These are phyloP conservation scores for Aureobasidium sp. DNA, from an alignment of 2,329 filamentous ascomycete genomes.

Conservation along the genomic window DNA sequence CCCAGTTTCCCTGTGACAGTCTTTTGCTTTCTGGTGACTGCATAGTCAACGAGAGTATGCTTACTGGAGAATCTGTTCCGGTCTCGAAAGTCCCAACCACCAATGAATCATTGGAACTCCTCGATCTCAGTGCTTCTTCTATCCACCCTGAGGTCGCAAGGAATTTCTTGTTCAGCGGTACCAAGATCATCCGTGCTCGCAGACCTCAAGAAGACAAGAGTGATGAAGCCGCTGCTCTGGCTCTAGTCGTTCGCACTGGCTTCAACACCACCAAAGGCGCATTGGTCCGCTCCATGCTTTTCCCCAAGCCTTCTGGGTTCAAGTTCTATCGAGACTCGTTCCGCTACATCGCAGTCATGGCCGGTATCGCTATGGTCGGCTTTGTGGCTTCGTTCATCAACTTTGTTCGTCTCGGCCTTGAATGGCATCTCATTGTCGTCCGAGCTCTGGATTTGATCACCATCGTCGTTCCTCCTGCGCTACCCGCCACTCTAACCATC, in stretches of 20 bases:
- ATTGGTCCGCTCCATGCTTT: conserved; percentile 93
- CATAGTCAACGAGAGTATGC: conserved; percentile 99
- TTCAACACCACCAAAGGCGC: conserved; percentile 98
- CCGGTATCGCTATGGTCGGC: conserved; percentile 70
- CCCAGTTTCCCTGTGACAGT: conserved; percentile 87
- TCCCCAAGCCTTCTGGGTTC: conserved; percentile 96
- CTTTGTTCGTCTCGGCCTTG: conserved; percentile 75
- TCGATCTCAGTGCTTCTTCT: conserved; percentile 74
- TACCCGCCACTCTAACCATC: conserved; percentile 92
- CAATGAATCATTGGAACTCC: conserved; percentile 65
- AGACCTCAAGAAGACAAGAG: conserved; percentile 79
- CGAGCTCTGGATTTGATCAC: conserved; percentile 92
- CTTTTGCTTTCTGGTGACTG: conserved; percentile 87
- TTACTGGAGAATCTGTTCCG: conserved; percentile 93
- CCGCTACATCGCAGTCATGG: conserved; percentile 97
- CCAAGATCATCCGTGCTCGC: conserved; percentile 85
- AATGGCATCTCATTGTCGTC: conserved; percentile 86
- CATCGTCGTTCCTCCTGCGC: conserved; percentile 89
- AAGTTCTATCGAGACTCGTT: conserved; percentile 98
- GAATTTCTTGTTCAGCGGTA: conserved; percentile 90
- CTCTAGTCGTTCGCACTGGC: conserved; percentile 86
- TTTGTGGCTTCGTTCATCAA: conserved; percentile 91
- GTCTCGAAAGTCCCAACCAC: conserved; percentile 85
- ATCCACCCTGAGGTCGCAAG: conserved; percentile 76
- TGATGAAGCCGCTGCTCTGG: conserved; percentile 83